Percentiles rank a stretch among this genome's conserved stretches.
These are phyloP conservation scores for Erythrophleum ivorense DNA, from an alignment of 331 rosid genomes.

Conservation along the genomic window DNA sequence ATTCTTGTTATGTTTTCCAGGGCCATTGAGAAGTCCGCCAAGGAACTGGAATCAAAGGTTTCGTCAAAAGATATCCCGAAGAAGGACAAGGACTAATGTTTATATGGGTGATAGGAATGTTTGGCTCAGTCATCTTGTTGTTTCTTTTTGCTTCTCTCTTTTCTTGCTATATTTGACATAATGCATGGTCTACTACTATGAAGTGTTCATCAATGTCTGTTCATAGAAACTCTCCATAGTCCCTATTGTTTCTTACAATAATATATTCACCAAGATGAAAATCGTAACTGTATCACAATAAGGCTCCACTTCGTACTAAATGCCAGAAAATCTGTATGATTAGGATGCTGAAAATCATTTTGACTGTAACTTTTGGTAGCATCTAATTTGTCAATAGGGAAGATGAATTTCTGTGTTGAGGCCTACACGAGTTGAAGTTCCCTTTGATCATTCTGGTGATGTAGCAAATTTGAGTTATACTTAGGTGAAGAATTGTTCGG, in stretches of 20 bases:
- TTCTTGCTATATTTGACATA: constrained; percentile 2
- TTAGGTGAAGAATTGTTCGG: neutral
- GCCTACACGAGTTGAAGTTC: neutral
- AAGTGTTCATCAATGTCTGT: neutral
- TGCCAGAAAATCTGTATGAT: neutral
- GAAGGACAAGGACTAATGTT: constrained; percentile 66
- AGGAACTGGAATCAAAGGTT: constrained; percentile 71
- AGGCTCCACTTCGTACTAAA: constrained; percentile 5
- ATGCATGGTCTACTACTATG: constrained; percentile 23
- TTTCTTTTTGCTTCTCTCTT: constrained; percentile 12
- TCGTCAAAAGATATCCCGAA: constrained; percentile 64
- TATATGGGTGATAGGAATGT: constrained; percentile 15
- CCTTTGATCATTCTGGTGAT: neutral
- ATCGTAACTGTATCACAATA: neutral
- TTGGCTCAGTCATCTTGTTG: constrained; percentile 24
- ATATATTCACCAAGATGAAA: constrained; percentile 14
- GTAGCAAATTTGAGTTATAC: neutral
- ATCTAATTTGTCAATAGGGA: neutral
- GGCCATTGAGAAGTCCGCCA: constrained; percentile 59
- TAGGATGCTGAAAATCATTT: constrained; percentile 18
- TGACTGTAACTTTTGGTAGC: neutral
- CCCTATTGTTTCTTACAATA: neutral
- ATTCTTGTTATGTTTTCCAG: constrained; percentile 49
- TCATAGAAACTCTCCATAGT: constrained; percentile 18
- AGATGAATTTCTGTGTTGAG: neutral